Percentiles rank a stretch among this genome's conserved stretches.
Conservation (phyloP, 768 basidiomycete species). For the Infundibulicybe gibba region DNA sequence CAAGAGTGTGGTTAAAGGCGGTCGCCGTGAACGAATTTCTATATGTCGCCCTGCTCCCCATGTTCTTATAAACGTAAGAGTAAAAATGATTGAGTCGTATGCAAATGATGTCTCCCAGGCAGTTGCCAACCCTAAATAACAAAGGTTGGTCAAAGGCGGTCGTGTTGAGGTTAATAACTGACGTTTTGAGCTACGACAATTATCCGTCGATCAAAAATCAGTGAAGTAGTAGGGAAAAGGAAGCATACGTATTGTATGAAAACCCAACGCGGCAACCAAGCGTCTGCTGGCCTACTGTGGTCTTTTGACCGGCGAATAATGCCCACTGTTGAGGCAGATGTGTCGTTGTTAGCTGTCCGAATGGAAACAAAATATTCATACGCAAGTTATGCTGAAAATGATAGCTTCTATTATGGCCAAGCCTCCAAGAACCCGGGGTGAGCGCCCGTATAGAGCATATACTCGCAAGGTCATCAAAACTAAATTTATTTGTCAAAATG, state of each 20-base stretch:
- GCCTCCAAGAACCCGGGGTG: constrained; percentile 30
- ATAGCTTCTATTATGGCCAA: constrained; percentile 27
- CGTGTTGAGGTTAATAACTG: neutral
- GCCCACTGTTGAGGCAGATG: constrained; percentile 33
- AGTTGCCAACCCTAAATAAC: constrained; percentile 25
- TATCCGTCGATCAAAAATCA: neutral
- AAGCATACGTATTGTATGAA: constrained; percentile 22
- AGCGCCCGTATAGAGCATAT: constrained; percentile 45
- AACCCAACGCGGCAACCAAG: constrained; percentile 33
- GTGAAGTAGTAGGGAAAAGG: constrained; percentile 4
- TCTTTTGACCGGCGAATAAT: constrained; percentile 33
- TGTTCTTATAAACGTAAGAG: constrained; percentile 43
- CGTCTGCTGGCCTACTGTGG: constrained; percentile 11
- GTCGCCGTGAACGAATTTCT: constrained; percentile 15
- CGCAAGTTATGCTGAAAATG: constrained; percentile 27
- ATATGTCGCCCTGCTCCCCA: constrained; percentile 25
- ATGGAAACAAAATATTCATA: constrained; percentile 22
- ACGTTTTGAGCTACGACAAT: constrained; percentile 14
- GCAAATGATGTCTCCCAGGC: constrained; percentile 51
- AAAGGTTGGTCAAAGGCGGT: neutral
- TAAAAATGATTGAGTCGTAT: constrained; percentile 45
- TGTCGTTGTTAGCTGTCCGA: neutral
- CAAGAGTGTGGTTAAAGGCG: constrained; percentile 39
- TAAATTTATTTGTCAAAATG: constrained; percentile 8
- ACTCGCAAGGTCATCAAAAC: constrained; percentile 44